phyloP scores from a whole-genome alignment of 23 red algal genomes.

The Cyanidium caldarium region DNA sequence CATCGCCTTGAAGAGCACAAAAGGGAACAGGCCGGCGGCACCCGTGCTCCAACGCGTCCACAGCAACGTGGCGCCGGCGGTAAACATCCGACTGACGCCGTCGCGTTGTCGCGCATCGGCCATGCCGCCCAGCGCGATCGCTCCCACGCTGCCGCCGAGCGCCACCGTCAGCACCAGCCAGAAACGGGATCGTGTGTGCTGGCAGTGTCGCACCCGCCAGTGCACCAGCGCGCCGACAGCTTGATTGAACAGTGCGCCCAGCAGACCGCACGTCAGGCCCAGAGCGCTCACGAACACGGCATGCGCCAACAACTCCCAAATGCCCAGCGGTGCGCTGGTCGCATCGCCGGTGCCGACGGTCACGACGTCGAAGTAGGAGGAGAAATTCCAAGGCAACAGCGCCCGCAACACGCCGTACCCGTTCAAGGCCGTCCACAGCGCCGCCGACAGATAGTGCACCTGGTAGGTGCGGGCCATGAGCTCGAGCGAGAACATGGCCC shows the following conservation, averaged over 20 bases:
- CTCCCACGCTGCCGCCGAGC: conserved; percentile 3
- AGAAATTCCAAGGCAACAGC: conserved; percentile 14
- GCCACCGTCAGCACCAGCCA: conserved; percentile 6
- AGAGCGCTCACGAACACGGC: too few species aligned
- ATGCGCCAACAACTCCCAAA: conserved; percentile 23
- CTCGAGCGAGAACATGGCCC: conserved; percentile 57
- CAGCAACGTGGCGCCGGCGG: not conserved
- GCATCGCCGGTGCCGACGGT: conserved; percentile 15
- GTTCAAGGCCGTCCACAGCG: conserved; percentile 37
- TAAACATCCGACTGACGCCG: not conserved
- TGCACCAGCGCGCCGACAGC: conserved; percentile 12
- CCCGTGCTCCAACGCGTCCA: not conserved
- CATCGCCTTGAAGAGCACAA: conserved; percentile 27
- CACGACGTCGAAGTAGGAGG: conserved; percentile 18
- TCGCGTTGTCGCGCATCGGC: too few species aligned
- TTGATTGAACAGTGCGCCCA: conserved; percentile 27
- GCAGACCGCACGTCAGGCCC: conserved; percentile 22
- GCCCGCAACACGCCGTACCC: conserved; percentile 27
- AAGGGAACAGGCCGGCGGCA: conserved; percentile 9
- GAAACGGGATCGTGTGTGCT: not conserved
- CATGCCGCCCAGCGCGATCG: not conserved
- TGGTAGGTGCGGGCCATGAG: conserved; percentile 44
- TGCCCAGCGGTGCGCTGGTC: conserved; percentile 18
- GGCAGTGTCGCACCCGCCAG: conserved; percentile 9
- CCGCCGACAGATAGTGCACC: conserved; percentile 53